Conservation (phyloP, 768 basidiomycete species). For the Boletus edulis region DNA sequence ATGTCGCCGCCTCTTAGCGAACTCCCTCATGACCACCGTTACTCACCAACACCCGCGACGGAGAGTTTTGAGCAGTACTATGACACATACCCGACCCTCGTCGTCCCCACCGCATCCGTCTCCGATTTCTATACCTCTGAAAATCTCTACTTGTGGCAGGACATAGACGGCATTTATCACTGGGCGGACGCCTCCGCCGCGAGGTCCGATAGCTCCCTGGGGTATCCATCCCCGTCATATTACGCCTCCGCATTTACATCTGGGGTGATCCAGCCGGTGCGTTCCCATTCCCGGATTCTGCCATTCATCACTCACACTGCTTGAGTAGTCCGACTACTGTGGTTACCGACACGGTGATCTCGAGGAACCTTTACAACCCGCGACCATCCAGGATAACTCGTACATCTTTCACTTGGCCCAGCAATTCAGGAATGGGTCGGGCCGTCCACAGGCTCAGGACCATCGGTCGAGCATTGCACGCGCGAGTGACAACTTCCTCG, state of each 20-base stretch:
- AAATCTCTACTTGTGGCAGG: constrained; percentile 30
- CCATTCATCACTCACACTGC: constrained; percentile 3
- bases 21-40: constrained; percentile 16
- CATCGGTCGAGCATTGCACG: constrained; percentile 32
- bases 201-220: constrained; percentile 25
- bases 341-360: constrained; percentile 17
- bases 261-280: constrained; percentile 15
- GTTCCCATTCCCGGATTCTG: constrained; percentile 4
- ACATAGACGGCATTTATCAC: constrained; percentile 25
- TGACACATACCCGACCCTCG: constrained; percentile 20
- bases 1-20: constrained; percentile 28
- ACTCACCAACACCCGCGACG: constrained; percentile 3
- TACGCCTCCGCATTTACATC: constrained; percentile 15
- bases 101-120: constrained; percentile 6
- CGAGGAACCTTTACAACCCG: constrained; percentile 9
- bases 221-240: constrained; percentile 16
- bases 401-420: constrained; percentile 25
- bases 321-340: constrained; percentile 15
- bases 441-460: constrained; percentile 28
- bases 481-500: constrained; percentile 32
- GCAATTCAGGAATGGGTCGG: constrained; percentile 17
- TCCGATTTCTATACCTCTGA: constrained; percentile 27
- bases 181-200: constrained; percentile 25
- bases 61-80: constrained; percentile 24
- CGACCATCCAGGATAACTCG: constrained; percentile 14